Evolutionary conservation across 2,329 filamentous ascomycete species (phyloP).

Genomic region (Fusarium xyrophilum): DNA sequence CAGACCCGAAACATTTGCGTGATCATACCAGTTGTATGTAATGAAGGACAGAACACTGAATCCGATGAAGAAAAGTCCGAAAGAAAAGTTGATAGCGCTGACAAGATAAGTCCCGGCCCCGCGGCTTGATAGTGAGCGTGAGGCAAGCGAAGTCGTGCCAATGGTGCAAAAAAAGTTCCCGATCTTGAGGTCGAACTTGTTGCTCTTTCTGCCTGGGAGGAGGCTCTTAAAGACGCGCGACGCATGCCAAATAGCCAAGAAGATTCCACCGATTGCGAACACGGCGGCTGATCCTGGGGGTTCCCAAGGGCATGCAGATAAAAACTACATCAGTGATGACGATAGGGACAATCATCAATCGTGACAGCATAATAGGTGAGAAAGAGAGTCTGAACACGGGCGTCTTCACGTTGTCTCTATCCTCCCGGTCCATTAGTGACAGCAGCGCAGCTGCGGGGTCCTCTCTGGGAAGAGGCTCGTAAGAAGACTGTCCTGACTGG

Average conservation of each 20-base stretch:
- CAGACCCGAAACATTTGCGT: conserved; percentile 3
- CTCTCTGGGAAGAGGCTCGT: conserved; percentile 29
- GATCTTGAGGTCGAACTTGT: conserved; percentile 36
- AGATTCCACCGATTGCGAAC: conserved; percentile 22
- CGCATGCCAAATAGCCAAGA: conserved; percentile 21
- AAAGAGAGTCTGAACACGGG: conserved; percentile 23
- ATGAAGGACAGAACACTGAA: conserved; percentile 17
- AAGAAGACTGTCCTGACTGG: conserved; percentile 8
- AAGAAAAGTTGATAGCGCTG: conserved; percentile 30
- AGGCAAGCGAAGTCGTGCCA: conserved; percentile 6
- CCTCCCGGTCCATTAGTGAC: conserved; percentile 7
- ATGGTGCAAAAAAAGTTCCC: conserved; percentile 33
- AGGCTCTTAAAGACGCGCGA: conserved; percentile 11
- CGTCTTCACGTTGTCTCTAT: conserved; percentile 13
- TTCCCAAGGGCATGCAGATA: not conserved
- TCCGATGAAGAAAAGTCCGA: conserved; percentile 30
- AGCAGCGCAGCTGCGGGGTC: conserved; percentile 28
- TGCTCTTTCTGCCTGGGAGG: conserved; percentile 7
- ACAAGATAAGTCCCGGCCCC: conserved; percentile 12
- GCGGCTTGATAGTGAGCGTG: not conserved
- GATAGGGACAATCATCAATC: conserved; percentile 20
- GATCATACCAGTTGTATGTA: not conserved
- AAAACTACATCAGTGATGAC: conserved; percentile 25
- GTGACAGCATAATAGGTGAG: conserved; percentile 26
- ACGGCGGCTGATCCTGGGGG: not conserved